Percentiles rank a stretch among this genome's conserved stretches.
phyloP scores from a whole-genome alignment of 306 rosid genomes.

The Ormosia semicastrata region DNA sequence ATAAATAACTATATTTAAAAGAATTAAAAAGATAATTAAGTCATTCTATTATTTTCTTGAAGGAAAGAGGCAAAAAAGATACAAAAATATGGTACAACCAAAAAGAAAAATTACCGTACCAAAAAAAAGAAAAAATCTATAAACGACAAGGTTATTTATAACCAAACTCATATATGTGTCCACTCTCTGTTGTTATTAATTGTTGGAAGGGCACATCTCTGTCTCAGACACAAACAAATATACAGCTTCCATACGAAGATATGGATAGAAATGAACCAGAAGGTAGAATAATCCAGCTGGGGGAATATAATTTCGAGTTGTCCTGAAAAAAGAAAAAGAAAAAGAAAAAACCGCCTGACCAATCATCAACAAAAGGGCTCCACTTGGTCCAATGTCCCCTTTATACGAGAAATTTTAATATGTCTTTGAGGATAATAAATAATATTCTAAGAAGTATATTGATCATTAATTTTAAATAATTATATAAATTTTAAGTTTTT shows the following conservation, averaged over 20 bases:
- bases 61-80: not conserved
- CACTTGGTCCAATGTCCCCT: constrained; percentile 24
- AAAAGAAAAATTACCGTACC: not conserved
- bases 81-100: not conserved
- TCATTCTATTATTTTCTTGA: too few relatives aligned
- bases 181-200: not conserved
- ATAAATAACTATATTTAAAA: too few relatives aligned
- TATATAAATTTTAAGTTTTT: too few relatives aligned
- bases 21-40: too few relatives aligned
- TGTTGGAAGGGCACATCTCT: constrained; percentile 8
- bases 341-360: not conserved
- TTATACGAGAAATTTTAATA: too few relatives aligned
- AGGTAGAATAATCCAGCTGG: constrained; percentile 28
- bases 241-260: not conserved
- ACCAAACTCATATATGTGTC: not conserved
- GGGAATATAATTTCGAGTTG: constrained; percentile 29
- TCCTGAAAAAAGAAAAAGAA: constrained; percentile 26
- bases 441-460: too few relatives aligned
- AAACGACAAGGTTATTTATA: not conserved
- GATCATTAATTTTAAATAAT: too few relatives aligned
- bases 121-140: not conserved
- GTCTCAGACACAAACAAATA: not conserved
- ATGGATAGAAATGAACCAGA: constrained; percentile 12
- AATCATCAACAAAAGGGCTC: constrained; percentile 37
- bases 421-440: too few relatives aligned